Conservation (phyloP, 1,284 basidiomycete species). For the Cystobasidiaceae sp. region DNA sequence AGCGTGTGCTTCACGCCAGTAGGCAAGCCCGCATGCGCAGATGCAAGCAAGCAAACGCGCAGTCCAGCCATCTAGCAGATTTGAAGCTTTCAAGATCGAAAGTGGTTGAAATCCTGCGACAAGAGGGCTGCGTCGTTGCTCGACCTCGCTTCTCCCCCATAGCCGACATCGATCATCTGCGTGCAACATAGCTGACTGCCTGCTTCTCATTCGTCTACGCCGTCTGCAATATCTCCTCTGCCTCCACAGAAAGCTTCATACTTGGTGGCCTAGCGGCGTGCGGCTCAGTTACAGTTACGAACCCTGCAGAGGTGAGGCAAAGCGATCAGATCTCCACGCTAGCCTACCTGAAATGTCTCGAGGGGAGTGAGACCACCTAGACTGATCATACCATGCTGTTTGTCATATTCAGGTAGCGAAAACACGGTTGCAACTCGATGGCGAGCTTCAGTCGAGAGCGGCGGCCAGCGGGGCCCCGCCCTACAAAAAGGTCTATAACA, state of each 20-base stretch:
- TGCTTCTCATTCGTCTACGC: not conserved
- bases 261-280: constrained; percentile 83
- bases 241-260: constrained; percentile 62
- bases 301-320: constrained; percentile 35
- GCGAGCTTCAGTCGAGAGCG: constrained; percentile 59
- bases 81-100: too few species aligned
- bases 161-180: not conserved
- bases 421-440: constrained; percentile 88
- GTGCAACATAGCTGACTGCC: not conserved
- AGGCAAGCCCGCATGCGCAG: too few species aligned
- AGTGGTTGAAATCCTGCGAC: too few species aligned
- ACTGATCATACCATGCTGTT: too few species aligned
- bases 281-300: constrained; percentile 48
- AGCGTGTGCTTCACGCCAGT: too few species aligned
- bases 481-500: constrained; percentile 81
- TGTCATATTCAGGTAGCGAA: constrained; percentile 80
- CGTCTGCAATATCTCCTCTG: not conserved
- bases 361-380: too few species aligned
- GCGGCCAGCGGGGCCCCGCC: constrained; percentile 22
- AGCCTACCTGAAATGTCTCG: too few species aligned
- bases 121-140: not conserved
- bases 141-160: not conserved
- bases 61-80: too few species aligned
- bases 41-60: too few species aligned
- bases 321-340: too few species aligned